Conservation (phyloP, 345 rosid species). For the Gossypium turneri region DNA sequence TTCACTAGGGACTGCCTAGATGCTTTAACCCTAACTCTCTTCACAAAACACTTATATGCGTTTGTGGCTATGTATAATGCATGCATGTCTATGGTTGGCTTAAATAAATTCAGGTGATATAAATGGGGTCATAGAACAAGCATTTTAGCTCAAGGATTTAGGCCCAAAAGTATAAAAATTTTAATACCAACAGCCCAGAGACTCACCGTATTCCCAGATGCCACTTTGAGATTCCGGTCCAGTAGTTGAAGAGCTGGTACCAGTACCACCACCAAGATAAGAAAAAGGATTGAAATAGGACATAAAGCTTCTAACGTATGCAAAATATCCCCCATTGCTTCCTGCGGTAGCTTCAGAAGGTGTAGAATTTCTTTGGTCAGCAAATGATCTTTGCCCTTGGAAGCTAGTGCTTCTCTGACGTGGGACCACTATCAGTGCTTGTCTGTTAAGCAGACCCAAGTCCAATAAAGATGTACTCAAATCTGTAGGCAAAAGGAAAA, state of each 20-base stretch:
- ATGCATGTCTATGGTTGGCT: background rate
- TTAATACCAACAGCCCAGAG: background rate
- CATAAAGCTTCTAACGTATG: constrained; percentile 40
- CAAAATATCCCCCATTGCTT: constrained; percentile 62
- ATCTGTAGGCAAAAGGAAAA: constrained; percentile 46
- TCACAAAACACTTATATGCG: too few species aligned
- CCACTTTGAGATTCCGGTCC: constrained; percentile 42
- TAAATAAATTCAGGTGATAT: background rate
- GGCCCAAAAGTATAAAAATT: background rate
- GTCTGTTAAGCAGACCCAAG: constrained; percentile 68
- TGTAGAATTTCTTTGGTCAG: constrained; percentile 23
- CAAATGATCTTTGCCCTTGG: constrained; percentile 35
- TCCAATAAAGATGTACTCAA: constrained; percentile 62
- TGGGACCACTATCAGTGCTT: constrained; percentile 78
- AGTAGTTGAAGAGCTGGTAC: constrained; percentile 39
- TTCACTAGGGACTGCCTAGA: background rate
- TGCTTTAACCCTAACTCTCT: background rate
- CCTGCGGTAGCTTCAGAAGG: constrained; percentile 30
- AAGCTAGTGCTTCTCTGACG: constrained; percentile 36
- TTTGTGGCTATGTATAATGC: background rate
- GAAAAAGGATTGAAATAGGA: constrained; percentile 79
- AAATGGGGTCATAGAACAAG: background rate
- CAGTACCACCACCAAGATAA: constrained; percentile 44
- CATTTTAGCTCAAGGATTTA: background rate
- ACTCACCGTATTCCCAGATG: constrained; percentile 46